A percentile compares a stretch with the other conserved stretches of the same genome.
These are phyloP conservation scores for Hymenoscyphus fructigenus DNA, from an alignment of 2,329 filamentous ascomycete genomes.

Conservation along the genomic window DNA sequence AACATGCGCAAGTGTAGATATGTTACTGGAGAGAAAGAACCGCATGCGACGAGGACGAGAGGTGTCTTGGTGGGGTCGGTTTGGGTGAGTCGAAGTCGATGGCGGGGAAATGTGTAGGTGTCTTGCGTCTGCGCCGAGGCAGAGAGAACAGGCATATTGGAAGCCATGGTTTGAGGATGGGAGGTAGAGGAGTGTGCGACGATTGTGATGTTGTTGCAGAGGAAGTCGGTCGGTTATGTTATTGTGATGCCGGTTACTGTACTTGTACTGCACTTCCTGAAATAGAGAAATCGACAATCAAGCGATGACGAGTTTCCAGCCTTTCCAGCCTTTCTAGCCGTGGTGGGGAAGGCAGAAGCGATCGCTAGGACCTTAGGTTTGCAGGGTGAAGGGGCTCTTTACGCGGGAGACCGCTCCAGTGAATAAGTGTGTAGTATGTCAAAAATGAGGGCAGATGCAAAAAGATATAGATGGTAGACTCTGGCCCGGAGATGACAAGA, in stretches of 20 bases:
- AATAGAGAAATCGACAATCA: not conserved
- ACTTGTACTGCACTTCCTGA: not conserved
- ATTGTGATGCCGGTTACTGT: not conserved
- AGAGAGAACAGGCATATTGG: slow-evolving; percentile 13
- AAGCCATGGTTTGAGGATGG: slow-evolving; percentile 12
- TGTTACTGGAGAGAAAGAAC: slow-evolving; percentile 71
- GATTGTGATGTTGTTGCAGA: not conserved
- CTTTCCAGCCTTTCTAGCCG: no score
- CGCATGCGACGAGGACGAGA: slow-evolving; percentile 68
- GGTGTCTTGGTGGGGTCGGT: slow-evolving; percentile 56
- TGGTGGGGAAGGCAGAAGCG: not conserved
- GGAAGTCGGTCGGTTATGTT: not conserved
- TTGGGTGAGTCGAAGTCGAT: slow-evolving; percentile 56
- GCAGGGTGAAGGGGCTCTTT: not conserved
- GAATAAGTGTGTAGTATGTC: not conserved
- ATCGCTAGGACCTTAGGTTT: not conserved
- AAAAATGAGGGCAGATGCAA: not conserved
- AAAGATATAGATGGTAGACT: not conserved
- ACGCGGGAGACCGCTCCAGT: not conserved
- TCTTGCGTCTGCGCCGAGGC: slow-evolving; percentile 20
- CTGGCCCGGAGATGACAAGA: slow-evolving; percentile 3
- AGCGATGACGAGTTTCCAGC: not conserved
- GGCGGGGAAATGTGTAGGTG: slow-evolving; percentile 50
- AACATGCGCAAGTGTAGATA: slow-evolving; percentile 84
- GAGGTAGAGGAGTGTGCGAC: not conserved